phyloP scores from a whole-genome alignment of 139 green algal species.

The Volvox africanus region DNA sequence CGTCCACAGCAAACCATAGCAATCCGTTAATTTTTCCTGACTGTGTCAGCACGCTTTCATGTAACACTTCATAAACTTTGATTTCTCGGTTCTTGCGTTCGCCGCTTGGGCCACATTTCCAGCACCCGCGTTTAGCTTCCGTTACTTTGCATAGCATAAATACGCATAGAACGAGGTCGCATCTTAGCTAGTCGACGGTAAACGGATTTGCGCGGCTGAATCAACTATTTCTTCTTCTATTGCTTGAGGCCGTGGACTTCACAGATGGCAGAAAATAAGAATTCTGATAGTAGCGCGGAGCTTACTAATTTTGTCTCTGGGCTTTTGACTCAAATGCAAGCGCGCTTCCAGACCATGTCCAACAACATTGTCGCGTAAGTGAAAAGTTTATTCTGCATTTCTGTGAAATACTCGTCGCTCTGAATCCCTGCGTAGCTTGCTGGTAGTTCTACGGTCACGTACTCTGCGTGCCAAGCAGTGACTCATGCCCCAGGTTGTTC shows the following conservation, averaged over 20 bases:
- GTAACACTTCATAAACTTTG: not conserved
- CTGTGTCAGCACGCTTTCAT: not conserved
- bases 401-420: too few species aligned
- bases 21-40: not conserved
- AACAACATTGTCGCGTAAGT: conserved; percentile 66
- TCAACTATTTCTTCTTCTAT: too few species aligned
- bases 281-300: conserved; percentile 27
- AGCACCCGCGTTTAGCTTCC: too few species aligned
- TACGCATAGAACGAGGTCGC: too few species aligned
- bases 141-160: too few species aligned
- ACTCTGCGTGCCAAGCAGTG: not conserved
- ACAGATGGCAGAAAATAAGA: not conserved
- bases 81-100: not conserved
- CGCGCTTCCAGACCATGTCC: conserved; percentile 72
- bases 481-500: not conserved
- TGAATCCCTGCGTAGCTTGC: too few species aligned
- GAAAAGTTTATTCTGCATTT: not conserved
- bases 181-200: too few species aligned
- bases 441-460: not conserved
- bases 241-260: not conserved
- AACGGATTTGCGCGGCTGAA: too few species aligned
- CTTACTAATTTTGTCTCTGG: conserved; percentile 57
- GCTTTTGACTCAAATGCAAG: conserved; percentile 67
- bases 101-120: too few species aligned
- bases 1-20: not conserved